Conservation (phyloP, 164 flowering plant species). For the Vitis rupestris region DNA sequence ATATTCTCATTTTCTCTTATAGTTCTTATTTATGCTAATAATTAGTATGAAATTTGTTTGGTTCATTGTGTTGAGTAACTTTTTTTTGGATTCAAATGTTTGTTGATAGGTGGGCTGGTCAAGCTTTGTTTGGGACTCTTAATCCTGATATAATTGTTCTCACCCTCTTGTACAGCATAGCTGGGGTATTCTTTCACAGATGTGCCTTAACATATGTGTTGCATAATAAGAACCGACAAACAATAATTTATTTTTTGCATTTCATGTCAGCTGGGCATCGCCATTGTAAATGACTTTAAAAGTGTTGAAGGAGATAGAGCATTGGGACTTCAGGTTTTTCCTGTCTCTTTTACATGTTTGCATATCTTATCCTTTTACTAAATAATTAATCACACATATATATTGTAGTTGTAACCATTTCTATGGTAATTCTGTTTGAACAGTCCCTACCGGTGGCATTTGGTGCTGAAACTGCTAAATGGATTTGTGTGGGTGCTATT, state of each 20-base stretch:
- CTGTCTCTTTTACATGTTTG: background rate
- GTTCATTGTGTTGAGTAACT: background rate
- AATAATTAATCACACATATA: background rate
- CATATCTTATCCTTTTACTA: background rate
- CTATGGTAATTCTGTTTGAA: slow-evolving; percentile 11
- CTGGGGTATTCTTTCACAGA: slow-evolving; percentile 63
- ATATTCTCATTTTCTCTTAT: background rate
- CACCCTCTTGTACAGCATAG: slow-evolving; percentile 87
- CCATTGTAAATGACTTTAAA: slow-evolving; percentile 93
- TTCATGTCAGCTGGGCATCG: slow-evolving; percentile 77
- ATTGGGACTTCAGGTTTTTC: slow-evolving; percentile 79
- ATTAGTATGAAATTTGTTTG: background rate
- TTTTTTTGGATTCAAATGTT: slow-evolving; percentile 2
- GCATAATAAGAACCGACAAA: background rate
- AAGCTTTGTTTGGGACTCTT: slow-evolving; percentile 92
- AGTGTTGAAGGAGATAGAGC: slow-evolving; percentile 93
- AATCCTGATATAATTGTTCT: slow-evolving; percentile 82
- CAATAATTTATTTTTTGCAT: slow-evolving; percentile 6
- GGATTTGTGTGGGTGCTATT: slow-evolving; percentile 95
- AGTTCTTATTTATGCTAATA: background rate
- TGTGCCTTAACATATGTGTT: background rate
- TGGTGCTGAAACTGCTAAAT: slow-evolving; percentile 92
- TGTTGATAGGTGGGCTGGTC: slow-evolving; percentile 94
- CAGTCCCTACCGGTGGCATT: slow-evolving; percentile 97
- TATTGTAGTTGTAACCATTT: background rate